A percentile compares a stretch with the other conserved stretches of the same genome.
Conservation (phyloP, 176 grass and related monocot genomes). For the Pontederia crassipes region DNA sequence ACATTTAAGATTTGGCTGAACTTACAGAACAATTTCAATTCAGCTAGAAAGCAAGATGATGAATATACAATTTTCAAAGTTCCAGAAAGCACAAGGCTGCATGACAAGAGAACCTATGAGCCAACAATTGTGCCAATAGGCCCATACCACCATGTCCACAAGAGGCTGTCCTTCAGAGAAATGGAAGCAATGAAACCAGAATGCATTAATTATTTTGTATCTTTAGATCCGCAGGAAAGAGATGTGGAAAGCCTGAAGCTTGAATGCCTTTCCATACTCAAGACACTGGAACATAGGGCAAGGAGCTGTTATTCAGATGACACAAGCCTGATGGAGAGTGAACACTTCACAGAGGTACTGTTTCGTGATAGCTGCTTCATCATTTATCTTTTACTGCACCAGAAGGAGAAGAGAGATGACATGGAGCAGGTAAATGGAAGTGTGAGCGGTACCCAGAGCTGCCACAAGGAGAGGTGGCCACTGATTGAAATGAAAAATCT, state of each 20-base stretch:
- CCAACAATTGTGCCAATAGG: constrained; percentile 10
- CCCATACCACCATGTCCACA: constrained; percentile 17
- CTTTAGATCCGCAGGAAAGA: neutral
- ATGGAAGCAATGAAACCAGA: constrained; percentile 16
- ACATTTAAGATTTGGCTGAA: constrained; percentile 12
- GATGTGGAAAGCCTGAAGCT: neutral
- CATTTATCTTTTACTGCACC: constrained; percentile 17
- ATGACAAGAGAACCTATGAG: constrained; percentile 4
- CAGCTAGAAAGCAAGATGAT: constrained; percentile 2
- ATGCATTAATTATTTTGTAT: constrained; percentile 15
- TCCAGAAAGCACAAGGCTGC: constrained; percentile 4
- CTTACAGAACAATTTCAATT: neutral
- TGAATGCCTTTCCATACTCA: neutral
- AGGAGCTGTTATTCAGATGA: constrained; percentile 11
- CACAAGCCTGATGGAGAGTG: constrained; percentile 7
- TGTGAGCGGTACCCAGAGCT: neutral
- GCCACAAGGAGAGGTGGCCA: neutral
- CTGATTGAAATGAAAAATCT: constrained; percentile 1
- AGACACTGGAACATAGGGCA: neutral
- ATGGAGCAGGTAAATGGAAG: neutral
- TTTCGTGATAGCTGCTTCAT: constrained; percentile 16
- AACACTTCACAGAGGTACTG: constrained; percentile 9
- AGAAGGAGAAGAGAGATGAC: neutral
- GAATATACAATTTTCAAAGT: constrained; percentile 7
- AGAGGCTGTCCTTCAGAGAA: constrained; percentile 11